phyloP scores from a whole-genome alignment of 768 basidiomycete genomes.

The Clathrus columnatus region DNA sequence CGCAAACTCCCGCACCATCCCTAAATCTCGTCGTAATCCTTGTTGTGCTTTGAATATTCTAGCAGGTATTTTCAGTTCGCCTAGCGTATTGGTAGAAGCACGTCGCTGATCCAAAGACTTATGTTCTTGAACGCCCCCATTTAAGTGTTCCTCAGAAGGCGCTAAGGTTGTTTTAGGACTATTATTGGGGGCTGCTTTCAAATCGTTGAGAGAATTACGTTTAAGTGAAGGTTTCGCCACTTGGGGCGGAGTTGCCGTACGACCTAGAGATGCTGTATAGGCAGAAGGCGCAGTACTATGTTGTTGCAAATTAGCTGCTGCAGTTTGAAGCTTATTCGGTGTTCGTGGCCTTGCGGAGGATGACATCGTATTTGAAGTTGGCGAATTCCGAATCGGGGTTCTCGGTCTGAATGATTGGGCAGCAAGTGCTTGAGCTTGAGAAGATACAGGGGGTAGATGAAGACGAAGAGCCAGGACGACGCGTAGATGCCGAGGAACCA shows the following conservation, averaged over 20 bases:
- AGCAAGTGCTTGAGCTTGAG: neutral
- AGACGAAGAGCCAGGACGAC: neutral
- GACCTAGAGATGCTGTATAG: constrained; percentile 41
- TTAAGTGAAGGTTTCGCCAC: neutral
- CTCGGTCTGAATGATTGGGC: neutral
- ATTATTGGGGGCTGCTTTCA: neutral
- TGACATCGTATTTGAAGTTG: neutral
- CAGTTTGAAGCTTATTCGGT: neutral
- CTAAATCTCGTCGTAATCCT: constrained; percentile 63
- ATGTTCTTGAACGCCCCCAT: neutral
- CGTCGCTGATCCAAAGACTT: neutral
- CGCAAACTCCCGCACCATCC: constrained; percentile 84
- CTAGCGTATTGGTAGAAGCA: constrained; percentile 24
- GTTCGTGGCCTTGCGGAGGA: neutral
- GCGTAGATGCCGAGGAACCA: neutral
- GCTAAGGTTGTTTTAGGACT: neutral
- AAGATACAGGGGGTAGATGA: neutral
- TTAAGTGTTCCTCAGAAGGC: neutral
- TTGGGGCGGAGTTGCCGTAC: constrained; percentile 27
- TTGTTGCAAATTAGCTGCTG: neutral
- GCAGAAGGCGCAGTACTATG: constrained; percentile 21
- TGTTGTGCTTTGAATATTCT: constrained; percentile 68
- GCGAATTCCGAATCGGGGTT: neutral
- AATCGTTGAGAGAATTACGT: constrained; percentile 37
- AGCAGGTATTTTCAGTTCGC: constrained; percentile 66